Base-by-base conservation (phyloP, 805 yeast species). In the Starmerella geochares region DNA sequence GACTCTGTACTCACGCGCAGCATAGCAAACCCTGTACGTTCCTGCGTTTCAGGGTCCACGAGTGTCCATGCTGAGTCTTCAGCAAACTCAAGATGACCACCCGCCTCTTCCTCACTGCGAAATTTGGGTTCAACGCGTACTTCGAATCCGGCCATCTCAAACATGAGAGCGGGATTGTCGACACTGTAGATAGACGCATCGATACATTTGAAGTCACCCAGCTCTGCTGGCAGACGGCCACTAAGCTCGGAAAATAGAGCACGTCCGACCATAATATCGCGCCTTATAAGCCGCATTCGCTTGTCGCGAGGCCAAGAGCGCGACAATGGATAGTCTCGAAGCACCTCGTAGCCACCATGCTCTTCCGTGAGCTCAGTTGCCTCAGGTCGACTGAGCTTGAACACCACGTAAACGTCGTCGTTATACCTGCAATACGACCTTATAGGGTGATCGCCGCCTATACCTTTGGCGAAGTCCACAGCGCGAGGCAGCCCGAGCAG, bases 121-220 rank as follows among this genome's bases (percentile, higher is more conserved):
- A 66, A 55, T 59, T 79, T 85, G 3, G 98, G 98, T 39, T 85
- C 64, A 27, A 92, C 81, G 49, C 98, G 71, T 1, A 92, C 82
- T 61, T 92, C 98, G 68, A 92, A 92, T 0, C 98, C 99, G 66
- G 92, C 82, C 88, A 92, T 84, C 0, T 92, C 76, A 59, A 90
- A 86, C 28, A 90, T 67, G 52, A 92, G 63, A 58, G 90, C 94
- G 7, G 96, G 90, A 61, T 92, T 92, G 53, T 88, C 95, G 49
- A 75, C 77, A 16, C 95, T 84, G 65, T 90, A 92, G 1, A 92
- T 95, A 0, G 96, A 86, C 0, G 87, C 88, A 47, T 80, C 81
- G 31, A 77, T 81, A 96, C 96, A 90, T 42, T 75, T 76, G 14
- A 90, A 69, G 1, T 78, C 68, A 0, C 88, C 80, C 11, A 92